Evolutionary conservation across 2,329 filamentous ascomycete genomes (phyloP).

Genomic region (Diaporthe ilicicola): DNA sequence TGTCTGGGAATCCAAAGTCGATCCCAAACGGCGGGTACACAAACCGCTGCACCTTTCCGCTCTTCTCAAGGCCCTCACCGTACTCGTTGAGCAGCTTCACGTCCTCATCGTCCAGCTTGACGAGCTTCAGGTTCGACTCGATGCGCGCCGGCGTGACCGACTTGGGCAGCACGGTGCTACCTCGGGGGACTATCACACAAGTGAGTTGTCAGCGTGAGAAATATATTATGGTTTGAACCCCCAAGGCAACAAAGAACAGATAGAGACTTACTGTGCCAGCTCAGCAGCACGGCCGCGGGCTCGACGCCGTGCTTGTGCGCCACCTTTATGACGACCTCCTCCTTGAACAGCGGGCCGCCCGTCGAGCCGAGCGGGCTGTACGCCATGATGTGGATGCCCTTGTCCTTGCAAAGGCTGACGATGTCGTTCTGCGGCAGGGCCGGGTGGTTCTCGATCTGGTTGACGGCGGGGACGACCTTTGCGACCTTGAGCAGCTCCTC

Average conservation of each 20-base stretch:
- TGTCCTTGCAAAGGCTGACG: conserved; percentile 71
- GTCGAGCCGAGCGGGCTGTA: conserved; percentile 75
- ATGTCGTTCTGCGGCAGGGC: conserved; percentile 76
- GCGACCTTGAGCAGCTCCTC: conserved; percentile 60
- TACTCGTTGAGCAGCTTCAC: conserved; percentile 64
- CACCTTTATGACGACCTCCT: conserved; percentile 69
- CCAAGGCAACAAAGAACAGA: neutral
- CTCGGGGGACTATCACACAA: conserved; percentile 64
- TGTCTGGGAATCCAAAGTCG: conserved; percentile 78
- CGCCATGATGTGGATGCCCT: conserved; percentile 76
- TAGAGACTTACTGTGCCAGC: conserved; percentile 71
- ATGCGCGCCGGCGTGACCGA: conserved; percentile 75
- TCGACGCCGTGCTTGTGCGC: conserved; percentile 70
- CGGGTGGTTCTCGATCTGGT: conserved; percentile 80
- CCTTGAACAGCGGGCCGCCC: conserved; percentile 70
- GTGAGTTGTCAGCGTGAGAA: neutral
- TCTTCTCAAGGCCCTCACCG: conserved; percentile 57
- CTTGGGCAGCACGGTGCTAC: conserved; percentile 77
- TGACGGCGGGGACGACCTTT: conserved; percentile 69
- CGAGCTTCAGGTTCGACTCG: conserved; percentile 73
- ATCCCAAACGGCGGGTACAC: conserved; percentile 76
- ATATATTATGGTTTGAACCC: neutral
- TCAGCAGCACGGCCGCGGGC: conserved; percentile 71
- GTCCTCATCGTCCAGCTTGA: conserved; percentile 72
- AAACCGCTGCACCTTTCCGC: conserved; percentile 65